Base-by-base conservation (phyloP, 345 rosid genomes). In the Eutrema yunnanense region DNA sequence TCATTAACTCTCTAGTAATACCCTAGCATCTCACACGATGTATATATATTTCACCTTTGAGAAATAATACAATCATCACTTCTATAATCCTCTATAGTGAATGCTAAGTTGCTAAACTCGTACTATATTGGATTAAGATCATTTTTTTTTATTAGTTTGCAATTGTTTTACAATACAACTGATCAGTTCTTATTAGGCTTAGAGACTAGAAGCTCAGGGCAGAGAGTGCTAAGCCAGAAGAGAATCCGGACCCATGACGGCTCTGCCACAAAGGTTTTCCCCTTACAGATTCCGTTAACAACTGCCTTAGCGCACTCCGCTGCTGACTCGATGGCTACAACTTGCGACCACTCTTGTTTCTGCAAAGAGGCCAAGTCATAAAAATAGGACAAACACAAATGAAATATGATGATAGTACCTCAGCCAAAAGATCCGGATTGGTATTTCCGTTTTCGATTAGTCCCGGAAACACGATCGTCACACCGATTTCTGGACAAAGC, bases 401-500 rank as follows among this genome's bases (percentile, higher is more conserved):
- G 46, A 51, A 14, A 38, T 37, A 27, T 3, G 51, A 34, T 36
- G 33, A 11, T 61, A 29, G 41, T 32, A 50, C 85, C 49, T 63
- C 41, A 1, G 46, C 32, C 0, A 84, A 32, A 71, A 72, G 58
- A 48, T 84, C 75, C 2, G 79, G 84, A 51, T 59, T 51, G 6
- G 85, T 71, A n/a, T 71, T 19, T 76, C 77, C 84, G 0, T 88
- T 81, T 50, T 85, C 85, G 5, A 83, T 69, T 37, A 78, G 73
- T 4, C 89, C 89, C 1, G 90, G 88, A 11, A 81, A 81, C 8
- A 77, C 89, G 2, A 85, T 69, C n/a, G 84, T 76, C 37, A 85
- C 73, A 10, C 59, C 66, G 6, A 88, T 60, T 0, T 84, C 81
- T 0, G 71, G 41, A 27, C 85, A 69, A 6, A 85, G 60, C 71